Conservation (phyloP, 805 yeast genomes). For the Tetrapisispora arboricola region DNA sequence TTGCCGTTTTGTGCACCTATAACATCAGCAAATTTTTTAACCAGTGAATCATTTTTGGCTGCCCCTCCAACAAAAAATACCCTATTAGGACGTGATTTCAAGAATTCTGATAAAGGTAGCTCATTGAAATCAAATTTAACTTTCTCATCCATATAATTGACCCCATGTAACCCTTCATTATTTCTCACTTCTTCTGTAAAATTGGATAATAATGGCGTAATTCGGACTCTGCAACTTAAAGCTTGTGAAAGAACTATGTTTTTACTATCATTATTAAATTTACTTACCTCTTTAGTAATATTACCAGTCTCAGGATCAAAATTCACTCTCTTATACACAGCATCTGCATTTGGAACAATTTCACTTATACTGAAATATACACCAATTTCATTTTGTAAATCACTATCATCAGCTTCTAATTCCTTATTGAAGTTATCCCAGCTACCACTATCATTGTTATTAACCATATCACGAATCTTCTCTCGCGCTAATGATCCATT, state of each 20-base stretch:
- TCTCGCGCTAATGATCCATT: slow-evolving; percentile 87
- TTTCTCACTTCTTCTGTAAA: slow-evolving; percentile 5
- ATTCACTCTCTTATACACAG: slow-evolving; percentile 48
- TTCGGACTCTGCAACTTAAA: slow-evolving; percentile 67
- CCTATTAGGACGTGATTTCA: slow-evolving; percentile 47
- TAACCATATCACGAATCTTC: slow-evolving; percentile 49
- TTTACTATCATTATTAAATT: slow-evolving; percentile 53
- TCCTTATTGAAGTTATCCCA: slow-evolving; percentile 57
- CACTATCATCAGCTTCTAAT: slow-evolving; percentile 25
- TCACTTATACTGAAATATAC: slow-evolving; percentile 85
- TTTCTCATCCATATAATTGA: slow-evolving; percentile 3
- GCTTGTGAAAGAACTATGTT: slow-evolving; percentile 84
- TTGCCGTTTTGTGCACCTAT: slow-evolving; percentile 54
- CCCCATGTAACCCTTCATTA: too few species aligned
- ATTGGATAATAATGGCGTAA: slow-evolving; percentile 61
- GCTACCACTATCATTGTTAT: slow-evolving; percentile 25
- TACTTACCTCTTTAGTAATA: slow-evolving; percentile 24
- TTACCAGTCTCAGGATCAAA: slow-evolving; percentile 27
- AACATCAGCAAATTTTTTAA: slow-evolving; percentile 57
- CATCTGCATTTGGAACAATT: slow-evolving; percentile 71
- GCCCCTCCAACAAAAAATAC: slow-evolving; percentile 86
- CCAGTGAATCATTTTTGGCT: slow-evolving; percentile 59
- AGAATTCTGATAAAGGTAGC: slow-evolving; percentile 15
- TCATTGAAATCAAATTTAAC: slow-evolving; percentile 30
- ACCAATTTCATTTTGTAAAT: slow-evolving; percentile 45